These are phyloP conservation scores for Coniosporium tulheliwenetii DNA, from an alignment of 2,329 filamentous ascomycete species.

Conservation along the genomic window DNA sequence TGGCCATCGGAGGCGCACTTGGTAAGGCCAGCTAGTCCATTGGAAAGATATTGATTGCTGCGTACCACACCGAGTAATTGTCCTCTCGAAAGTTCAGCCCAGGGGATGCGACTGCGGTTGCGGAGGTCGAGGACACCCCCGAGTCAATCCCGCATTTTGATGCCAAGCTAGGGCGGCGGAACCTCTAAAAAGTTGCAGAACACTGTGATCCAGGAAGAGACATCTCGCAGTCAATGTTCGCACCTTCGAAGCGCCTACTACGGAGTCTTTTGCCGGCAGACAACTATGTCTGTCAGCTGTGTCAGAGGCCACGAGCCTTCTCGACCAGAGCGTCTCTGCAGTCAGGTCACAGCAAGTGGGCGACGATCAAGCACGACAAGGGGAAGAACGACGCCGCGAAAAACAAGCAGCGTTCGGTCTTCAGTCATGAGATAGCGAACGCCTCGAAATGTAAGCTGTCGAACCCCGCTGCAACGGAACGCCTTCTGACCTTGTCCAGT, in stretches of 20 bases:
- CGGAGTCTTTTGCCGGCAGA: not conserved
- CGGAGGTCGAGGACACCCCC: too few species aligned
- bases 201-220: too few species aligned
- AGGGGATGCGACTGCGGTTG: too few species aligned
- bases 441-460: constrained; percentile 52
- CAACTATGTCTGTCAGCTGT: constrained; percentile 4
- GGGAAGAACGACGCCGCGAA: constrained; percentile 71
- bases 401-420: constrained; percentile 49
- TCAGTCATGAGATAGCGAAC: constrained; percentile 58
- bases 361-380: constrained; percentile 92
- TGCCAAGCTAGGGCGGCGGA: too few species aligned
- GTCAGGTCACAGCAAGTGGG: constrained; percentile 85
- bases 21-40: too few species aligned
- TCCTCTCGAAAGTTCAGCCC: too few species aligned
- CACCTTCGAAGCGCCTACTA: not conserved
- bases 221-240: too few species aligned
- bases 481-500: constrained; percentile 29
- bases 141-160: too few species aligned
- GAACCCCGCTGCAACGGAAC: not conserved
- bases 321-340: constrained; percentile 3
- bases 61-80: too few species aligned
- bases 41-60: too few species aligned
- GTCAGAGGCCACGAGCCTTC: constrained; percentile 7
- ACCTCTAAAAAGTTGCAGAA: too few species aligned
- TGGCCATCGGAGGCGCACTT: too few species aligned